These are phyloP conservation scores for Endocalyx cinctus DNA, from an alignment of 2,329 filamentous ascomycete genomes.

Conservation along the genomic window DNA sequence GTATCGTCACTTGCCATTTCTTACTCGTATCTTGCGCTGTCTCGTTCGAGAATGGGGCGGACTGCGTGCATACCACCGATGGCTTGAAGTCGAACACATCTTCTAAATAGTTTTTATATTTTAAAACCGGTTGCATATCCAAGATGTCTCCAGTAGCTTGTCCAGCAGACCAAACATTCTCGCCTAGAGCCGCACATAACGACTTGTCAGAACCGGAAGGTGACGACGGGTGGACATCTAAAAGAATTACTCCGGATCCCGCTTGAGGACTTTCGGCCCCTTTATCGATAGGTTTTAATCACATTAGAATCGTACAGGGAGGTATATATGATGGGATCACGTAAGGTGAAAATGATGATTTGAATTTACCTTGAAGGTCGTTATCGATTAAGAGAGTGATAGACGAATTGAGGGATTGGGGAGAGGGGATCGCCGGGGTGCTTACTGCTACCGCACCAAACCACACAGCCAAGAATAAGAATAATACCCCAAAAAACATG, in stretches of 20 bases:
- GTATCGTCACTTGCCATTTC: conserved; percentile 32
- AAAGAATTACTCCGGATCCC: conserved; percentile 30
- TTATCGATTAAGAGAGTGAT: conserved; percentile 36
- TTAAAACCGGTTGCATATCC: conserved; percentile 28
- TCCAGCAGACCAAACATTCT: conserved; percentile 33
- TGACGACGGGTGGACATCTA: conserved; percentile 22
- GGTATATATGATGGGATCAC: too few relatives aligned
- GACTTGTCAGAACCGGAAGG: conserved; percentile 26
- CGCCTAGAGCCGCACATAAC: conserved; percentile 34
- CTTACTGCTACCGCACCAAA: too few relatives aligned
- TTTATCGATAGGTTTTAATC: too few relatives aligned
- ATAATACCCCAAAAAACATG: too few relatives aligned
- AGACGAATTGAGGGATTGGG: conserved; percentile 29
- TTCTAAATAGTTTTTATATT: conserved; percentile 33
- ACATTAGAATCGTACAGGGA: too few relatives aligned
- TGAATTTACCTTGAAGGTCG: conserved; percentile 33
- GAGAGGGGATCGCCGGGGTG: too few relatives aligned
- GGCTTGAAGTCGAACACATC: too few relatives aligned
- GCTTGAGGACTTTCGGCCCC: conserved; percentile 28
- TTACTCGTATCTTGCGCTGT: conserved; percentile 26
- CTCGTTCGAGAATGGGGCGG: conserved; percentile 35
- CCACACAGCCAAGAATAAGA: too few relatives aligned
- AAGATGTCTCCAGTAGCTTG: conserved; percentile 19
- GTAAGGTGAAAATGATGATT: too few relatives aligned
- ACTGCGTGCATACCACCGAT: conserved; percentile 38